Base-by-base conservation (phyloP, 106 monocot genomes). In the Platanthera zijinensis region DNA sequence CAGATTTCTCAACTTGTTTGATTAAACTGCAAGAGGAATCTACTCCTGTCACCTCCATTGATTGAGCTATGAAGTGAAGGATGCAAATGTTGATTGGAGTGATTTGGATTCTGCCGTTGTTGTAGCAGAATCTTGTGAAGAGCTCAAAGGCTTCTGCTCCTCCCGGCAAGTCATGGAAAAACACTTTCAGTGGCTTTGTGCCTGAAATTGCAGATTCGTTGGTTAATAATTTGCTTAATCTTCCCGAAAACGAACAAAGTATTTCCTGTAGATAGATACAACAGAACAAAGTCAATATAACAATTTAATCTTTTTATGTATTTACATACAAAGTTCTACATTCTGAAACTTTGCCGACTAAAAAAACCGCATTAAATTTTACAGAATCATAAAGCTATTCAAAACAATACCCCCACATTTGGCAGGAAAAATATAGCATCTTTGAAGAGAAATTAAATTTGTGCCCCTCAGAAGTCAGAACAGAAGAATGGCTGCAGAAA, bases 141-240 rank as follows among this genome's bases (percentile, higher is more conserved):
- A 75, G 66, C 75, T 81, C 80, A 47, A 75, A 81, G 47, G 80
- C 90, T 54, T 93, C 84, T 0, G 87, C 28, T 0, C 96, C 90
- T 56, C 96, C 96, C 0, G 93, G 93, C 4, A 96, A 78, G 49
- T 83, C 89, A 69, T 80, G 84, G 66, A 93, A 75, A 13, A 82
- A 75, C 11, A 93, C 80, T 76, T 82, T 89, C 73, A 77, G 76
- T 11, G 80, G 48, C 57, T 76, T 74, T 73, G 74, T 22, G 22
- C 78, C 13, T 52, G 82, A 62, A 62, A 77, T 57, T 15, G 12
- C 52, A 10, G 83, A 71, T 57, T 82, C 25, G n/a, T 77, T 84
- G 50, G 67, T 50, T 45, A 86, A 75, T 57, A 96, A 70, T 53
- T 80, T 89, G 51, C 52, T 81, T 15, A 90, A 63, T 53, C 72